These are phyloP conservation scores for Suillus hirtellus DNA, from an alignment of 768 basidiomycete species.

Conservation along the genomic window DNA sequence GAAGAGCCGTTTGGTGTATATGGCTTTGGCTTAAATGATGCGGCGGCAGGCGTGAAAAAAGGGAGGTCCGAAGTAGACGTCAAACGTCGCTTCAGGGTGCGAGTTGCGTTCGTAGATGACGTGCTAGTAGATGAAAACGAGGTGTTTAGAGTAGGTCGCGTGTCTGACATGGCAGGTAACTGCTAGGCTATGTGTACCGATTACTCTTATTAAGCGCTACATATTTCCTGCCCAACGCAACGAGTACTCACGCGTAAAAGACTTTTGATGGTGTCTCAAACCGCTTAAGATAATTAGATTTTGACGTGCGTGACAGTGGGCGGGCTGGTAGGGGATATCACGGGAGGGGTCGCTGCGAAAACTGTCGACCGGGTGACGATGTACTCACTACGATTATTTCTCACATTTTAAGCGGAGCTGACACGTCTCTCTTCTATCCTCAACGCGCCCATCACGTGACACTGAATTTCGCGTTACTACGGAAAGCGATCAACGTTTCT, in stretches of 20 bases:
- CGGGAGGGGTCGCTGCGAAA: constrained; percentile 27
- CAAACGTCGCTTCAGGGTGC: constrained; percentile 49
- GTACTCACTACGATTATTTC: constrained; percentile 25
- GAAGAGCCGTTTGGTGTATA: constrained; percentile 47
- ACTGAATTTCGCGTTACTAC: constrained; percentile 8
- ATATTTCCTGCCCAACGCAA: neutral
- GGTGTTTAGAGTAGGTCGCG: constrained; percentile 17
- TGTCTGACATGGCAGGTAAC: constrained; percentile 23
- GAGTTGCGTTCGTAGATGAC: constrained; percentile 27
- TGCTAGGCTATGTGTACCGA: constrained; percentile 4
- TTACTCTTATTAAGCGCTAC: neutral
- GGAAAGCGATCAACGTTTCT: neutral
- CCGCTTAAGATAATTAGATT: constrained; percentile 4
- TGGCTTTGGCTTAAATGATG: constrained; percentile 66
- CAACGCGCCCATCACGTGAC: constrained; percentile 45
- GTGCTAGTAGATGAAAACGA: constrained; percentile 28
- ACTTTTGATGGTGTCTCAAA: constrained; percentile 1
- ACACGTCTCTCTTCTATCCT: constrained; percentile 30
- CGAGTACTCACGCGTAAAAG: constrained; percentile 14
- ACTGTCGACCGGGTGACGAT: constrained; percentile 6
- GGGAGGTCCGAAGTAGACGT: constrained; percentile 47
- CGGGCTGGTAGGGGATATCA: constrained; percentile 23
- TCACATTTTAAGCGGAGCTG: constrained; percentile 45
- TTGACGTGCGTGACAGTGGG: neutral
- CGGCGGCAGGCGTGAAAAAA: constrained; percentile 64